Conservation (phyloP, 73 alveolate species). For the Blepharisma japonicum region DNA sequence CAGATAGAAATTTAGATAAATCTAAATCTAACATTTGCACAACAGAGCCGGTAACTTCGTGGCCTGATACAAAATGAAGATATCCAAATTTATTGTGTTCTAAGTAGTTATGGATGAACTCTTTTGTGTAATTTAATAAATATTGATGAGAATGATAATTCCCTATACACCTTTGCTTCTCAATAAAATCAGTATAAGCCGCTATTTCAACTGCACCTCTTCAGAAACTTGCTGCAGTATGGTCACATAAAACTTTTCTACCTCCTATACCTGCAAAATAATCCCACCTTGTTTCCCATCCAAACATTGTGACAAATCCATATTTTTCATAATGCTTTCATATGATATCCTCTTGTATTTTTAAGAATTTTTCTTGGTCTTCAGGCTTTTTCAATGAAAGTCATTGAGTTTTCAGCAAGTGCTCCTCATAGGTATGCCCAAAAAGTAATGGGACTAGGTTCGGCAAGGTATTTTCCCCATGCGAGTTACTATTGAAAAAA, state of each 20-base stretch:
- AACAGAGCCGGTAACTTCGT: not conserved
- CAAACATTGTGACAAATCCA: conserved; percentile 7
- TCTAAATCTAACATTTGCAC: not conserved
- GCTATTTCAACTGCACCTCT: not conserved
- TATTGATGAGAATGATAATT: not conserved
- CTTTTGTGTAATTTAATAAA: not conserved
- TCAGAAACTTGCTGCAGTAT: not conserved
- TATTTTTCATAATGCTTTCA: conserved; percentile 8
- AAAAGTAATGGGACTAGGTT: not conserved
- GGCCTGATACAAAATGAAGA: not conserved
- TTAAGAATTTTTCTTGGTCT: not conserved
- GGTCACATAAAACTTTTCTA: not conserved
- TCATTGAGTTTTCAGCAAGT: not conserved
- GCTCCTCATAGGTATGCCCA: not conserved
- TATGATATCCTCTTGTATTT: not conserved
- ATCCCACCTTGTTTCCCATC: not conserved
- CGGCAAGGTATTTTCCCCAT: not conserved
- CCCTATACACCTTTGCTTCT: conserved; percentile 6
- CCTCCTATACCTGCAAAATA: not conserved
- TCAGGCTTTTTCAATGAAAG: not conserved
- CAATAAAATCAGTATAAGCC: not conserved
- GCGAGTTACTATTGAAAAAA: not conserved
- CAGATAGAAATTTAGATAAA: not conserved
- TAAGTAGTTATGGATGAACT: not conserved
- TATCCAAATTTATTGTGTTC: not conserved